These are phyloP conservation scores for Hypoxylon subgilvum DNA, from an alignment of 495 filamentous ascomycete genomes.

Conservation along the genomic window DNA sequence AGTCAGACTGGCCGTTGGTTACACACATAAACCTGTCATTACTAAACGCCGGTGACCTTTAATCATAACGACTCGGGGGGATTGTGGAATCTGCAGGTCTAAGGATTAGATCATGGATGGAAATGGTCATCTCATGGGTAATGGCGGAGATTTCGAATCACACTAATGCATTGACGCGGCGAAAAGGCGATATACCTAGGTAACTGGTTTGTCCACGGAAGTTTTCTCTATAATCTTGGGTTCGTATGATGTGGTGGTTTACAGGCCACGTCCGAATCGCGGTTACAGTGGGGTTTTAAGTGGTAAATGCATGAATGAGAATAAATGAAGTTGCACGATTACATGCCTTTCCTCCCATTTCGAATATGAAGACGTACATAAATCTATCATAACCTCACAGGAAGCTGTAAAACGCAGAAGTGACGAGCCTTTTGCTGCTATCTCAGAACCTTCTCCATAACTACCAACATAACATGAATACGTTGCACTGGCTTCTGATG, in stretches of 20 bases:
- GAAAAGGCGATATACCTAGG: slow-evolving; percentile 16
- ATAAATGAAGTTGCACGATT: slow-evolving; percentile 27
- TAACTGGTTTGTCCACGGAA: neutral
- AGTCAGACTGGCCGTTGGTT: too few species aligned
- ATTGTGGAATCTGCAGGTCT: neutral
- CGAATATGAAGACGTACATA: slow-evolving; percentile 8
- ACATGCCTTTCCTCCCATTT: slow-evolving; percentile 1
- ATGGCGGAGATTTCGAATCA: slow-evolving; percentile 2
- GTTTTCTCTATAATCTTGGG: neutral
- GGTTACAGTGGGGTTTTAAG: slow-evolving; percentile 6
- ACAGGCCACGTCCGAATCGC: slow-evolving; percentile 11
- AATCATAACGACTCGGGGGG: too few species aligned
- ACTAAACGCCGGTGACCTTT: too few species aligned
- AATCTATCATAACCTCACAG: slow-evolving; percentile 14
- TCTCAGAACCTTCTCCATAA: too few species aligned
- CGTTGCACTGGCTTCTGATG: too few species aligned
- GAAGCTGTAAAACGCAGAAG: slow-evolving; percentile 9
- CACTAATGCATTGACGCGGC: slow-evolving; percentile 35
- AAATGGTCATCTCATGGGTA: slow-evolving; percentile 2
- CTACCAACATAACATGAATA: too few species aligned
- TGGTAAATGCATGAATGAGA: slow-evolving; percentile 27
- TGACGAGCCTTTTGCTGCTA: neutral
- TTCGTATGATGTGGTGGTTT: slow-evolving; percentile 11
- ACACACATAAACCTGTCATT: too few species aligned
- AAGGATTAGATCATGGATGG: slow-evolving; percentile 8